phyloP scores from a whole-genome alignment of 345 rosid genomes.

The Balakata baccata region DNA sequence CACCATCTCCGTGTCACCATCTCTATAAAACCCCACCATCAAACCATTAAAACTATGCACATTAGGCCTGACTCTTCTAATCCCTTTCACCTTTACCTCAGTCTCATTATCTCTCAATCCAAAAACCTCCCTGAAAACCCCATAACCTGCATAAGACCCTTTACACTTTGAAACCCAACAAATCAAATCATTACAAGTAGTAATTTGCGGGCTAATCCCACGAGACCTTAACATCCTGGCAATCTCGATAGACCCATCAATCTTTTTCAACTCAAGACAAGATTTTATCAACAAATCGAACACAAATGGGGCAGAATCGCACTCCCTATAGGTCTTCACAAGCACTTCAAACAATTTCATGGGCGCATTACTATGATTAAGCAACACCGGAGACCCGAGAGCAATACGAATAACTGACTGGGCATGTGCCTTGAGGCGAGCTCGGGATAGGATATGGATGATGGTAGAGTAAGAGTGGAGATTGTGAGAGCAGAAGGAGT shows the following conservation, averaged over 20 bases:
- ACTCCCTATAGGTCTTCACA: constrained; percentile 57
- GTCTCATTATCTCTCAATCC: constrained; percentile 25
- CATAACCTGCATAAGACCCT: constrained; percentile 48
- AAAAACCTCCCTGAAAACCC: constrained; percentile 60
- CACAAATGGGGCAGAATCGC: constrained; percentile 91
- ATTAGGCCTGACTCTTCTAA: constrained; percentile 41
- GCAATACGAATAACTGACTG: constrained; percentile 46
- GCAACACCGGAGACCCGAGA: constrained; percentile 33
- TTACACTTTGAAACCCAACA: constrained; percentile 38
- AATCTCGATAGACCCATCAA: constrained; percentile 54
- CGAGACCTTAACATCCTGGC: constrained; percentile 56
- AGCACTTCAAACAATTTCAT: constrained; percentile 41
- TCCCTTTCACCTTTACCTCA: constrained; percentile 25
- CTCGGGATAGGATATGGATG: constrained; percentile 70
- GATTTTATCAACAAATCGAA: constrained; percentile 64
- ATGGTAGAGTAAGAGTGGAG: constrained; percentile 51
- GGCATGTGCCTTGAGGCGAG: constrained; percentile 57
- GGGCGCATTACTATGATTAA: constrained; percentile 11
- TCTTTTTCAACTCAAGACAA: constrained; percentile 58
- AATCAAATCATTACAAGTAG: constrained; percentile 61
- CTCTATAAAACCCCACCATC: constrained; percentile 60
- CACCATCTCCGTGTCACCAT: constrained; percentile 55
- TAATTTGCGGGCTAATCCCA: constrained; percentile 51
- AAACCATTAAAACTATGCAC: constrained; percentile 60
- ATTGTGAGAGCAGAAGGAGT: constrained; percentile 61